Evolutionary conservation across 306 rosid species (phyloP).

Genomic region (Trifolium repens): DNA sequence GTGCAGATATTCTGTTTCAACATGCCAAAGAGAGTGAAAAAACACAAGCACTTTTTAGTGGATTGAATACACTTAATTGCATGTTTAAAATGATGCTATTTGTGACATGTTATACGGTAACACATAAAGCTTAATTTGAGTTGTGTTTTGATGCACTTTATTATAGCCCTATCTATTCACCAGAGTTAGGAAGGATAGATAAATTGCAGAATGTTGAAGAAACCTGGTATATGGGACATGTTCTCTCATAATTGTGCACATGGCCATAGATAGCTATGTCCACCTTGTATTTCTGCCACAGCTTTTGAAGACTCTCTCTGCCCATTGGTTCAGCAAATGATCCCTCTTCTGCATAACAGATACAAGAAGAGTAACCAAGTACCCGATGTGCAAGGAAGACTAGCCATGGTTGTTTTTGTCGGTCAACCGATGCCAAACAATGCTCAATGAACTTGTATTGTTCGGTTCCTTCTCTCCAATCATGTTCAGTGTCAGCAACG

Average conservation of each 20-base stretch:
- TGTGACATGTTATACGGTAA: neutral
- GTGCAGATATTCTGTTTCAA: conserved; percentile 74
- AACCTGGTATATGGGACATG: conserved; percentile 93
- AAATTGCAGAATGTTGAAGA: conserved; percentile 31
- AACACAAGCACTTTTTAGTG: conserved; percentile 3
- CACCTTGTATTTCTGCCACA: conserved; percentile 90
- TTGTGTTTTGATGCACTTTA: neutral
- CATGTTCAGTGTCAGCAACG: conserved; percentile 84
- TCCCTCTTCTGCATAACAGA: conserved; percentile 81
- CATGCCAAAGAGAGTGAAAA: neutral
- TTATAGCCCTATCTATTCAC: neutral
- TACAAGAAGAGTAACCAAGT: conserved; percentile 83
- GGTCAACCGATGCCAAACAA: conserved; percentile 82
- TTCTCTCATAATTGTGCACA: conserved; percentile 88
- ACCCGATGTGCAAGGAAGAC: conserved; percentile 88
- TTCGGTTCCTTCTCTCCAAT: conserved; percentile 91
- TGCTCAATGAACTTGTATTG: conserved; percentile 81
- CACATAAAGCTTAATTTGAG: neutral
- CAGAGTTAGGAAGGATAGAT: conserved; percentile 2
- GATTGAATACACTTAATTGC: conserved; percentile 18
- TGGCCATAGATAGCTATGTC: conserved; percentile 91
- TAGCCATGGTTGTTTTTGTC: conserved; percentile 96
- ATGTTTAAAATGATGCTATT: neutral
- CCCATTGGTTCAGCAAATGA: conserved; percentile 97
- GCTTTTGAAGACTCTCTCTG: conserved; percentile 80